Evolutionary conservation across 1,284 basidiomycete genomes (phyloP).

Genomic region (Rhodotorula sp.): DNA sequence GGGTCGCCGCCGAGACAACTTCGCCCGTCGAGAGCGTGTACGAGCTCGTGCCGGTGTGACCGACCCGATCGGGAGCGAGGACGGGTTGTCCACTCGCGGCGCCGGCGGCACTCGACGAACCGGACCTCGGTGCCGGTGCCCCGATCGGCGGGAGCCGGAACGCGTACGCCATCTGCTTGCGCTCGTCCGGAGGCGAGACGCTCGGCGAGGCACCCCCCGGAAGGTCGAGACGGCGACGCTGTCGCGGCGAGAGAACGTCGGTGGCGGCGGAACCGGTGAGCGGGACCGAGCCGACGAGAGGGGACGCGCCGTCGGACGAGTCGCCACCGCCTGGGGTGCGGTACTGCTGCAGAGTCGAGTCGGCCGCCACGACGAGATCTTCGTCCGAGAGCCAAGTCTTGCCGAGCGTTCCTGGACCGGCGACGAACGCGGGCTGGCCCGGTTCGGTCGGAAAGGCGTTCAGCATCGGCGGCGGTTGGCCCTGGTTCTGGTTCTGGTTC

Average conservation of each 20-base stretch:
- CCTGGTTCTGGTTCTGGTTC: background rate
- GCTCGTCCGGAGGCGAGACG: conserved; percentile 1
- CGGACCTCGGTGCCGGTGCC: conserved; percentile 2
- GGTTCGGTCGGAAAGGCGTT: conserved; percentile 20
- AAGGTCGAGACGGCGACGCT: conserved; percentile 24
- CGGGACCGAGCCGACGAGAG: background rate
- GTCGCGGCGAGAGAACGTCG: conserved; percentile 19
- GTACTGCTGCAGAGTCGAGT: background rate
- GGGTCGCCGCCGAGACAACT: background rate
- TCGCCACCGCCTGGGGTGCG: background rate
- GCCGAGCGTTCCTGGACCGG: background rate
- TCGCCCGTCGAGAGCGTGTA: conserved; percentile 26
- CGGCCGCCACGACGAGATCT: background rate
- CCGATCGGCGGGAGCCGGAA: conserved; percentile 24
- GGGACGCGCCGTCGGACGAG: background rate
- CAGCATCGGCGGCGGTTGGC: conserved; percentile 7
- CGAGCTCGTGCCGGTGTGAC: conserved; percentile 40
- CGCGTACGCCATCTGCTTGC: conserved; percentile 32
- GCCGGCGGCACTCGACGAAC: background rate
- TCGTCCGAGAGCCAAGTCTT: conserved; percentile 6
- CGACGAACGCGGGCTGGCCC: conserved; percentile 7
- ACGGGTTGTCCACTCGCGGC: background rate
- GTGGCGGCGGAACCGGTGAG: background rate
- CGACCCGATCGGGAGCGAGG: conserved; percentile 31
- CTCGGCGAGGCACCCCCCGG: background rate